Percentiles rank a stretch among this genome's conserved stretches.
phyloP scores from a whole-genome alignment of 768 basidiomycete species.

The Crassisporium funariophilum region DNA sequence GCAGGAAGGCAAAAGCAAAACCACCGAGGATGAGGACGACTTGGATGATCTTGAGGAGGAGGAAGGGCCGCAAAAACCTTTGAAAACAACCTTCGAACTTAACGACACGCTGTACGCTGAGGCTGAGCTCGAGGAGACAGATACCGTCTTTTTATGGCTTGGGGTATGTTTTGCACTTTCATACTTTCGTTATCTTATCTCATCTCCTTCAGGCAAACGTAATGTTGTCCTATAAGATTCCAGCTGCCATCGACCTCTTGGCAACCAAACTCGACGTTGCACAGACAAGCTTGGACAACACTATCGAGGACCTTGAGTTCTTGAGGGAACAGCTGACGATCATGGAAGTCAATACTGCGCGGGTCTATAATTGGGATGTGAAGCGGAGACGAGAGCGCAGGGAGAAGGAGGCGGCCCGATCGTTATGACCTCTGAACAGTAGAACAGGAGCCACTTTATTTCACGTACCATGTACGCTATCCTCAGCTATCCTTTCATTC shows the following conservation, averaged over 20 bases:
- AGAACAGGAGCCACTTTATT: too few relatives aligned
- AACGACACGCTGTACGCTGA: slow-evolving; percentile 96
- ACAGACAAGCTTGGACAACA: slow-evolving; percentile 61
- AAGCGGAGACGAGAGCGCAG: slow-evolving; percentile 70
- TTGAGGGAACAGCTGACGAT: slow-evolving; percentile 93
- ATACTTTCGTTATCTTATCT: background rate
- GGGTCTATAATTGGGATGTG: slow-evolving; percentile 97
- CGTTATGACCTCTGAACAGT: background rate
- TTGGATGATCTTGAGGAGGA: slow-evolving; percentile 59
- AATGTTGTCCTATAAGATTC: slow-evolving; percentile 92
- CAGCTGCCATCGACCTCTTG: slow-evolving; percentile 74
- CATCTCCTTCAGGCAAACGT: slow-evolving; percentile 79
- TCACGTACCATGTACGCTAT: too few relatives aligned
- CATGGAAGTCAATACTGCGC: slow-evolving; percentile 94
- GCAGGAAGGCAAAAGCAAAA: slow-evolving; percentile 63
- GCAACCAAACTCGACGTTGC: slow-evolving; percentile 75
- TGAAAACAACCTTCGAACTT: slow-evolving; percentile 90
- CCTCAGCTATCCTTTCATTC: too few relatives aligned
- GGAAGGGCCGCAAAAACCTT: slow-evolving; percentile 47
- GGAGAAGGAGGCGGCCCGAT: slow-evolving; percentile 18
- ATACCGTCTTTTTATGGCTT: slow-evolving; percentile 93
- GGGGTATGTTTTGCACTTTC: slow-evolving; percentile 60
- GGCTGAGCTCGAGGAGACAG: slow-evolving; percentile 83
- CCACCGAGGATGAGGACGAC: slow-evolving; percentile 49
- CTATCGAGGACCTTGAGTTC: slow-evolving; percentile 89